Base-by-base conservation (phyloP, 129 eudicot species). In the Flaveria ramosissima region DNA sequence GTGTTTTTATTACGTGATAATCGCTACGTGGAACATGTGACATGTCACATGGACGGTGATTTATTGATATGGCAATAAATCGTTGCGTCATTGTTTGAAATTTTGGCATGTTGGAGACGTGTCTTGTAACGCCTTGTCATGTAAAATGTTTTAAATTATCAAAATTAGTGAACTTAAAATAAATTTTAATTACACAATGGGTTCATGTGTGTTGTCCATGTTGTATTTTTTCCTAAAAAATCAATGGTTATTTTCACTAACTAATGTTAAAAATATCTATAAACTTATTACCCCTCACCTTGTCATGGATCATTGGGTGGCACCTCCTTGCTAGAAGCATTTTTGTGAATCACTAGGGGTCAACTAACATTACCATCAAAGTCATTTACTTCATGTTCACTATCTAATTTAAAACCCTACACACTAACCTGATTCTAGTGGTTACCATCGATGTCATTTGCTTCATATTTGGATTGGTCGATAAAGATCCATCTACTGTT, bases 1-100 rank as follows among this genome's bases (percentile, higher is more conserved):
- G 2, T 48, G 51, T 52, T 76, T 76, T 75, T 30, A 32, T 65
- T 50, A 30, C 65, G 41, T 19, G 53, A 27, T 65, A 50, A 76
- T 39, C 36, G 55, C 66, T 66, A 76, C 66, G 67, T 66, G 73
- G 73, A 76, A 20, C 50, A 65, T 36, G 10, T 76, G 65, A 76
- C 4, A 24, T 23, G 70, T 59, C 70, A 67, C 13, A 75, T 75
- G 72, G 57, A 76, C 65, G 64, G 73, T 76, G 73, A 76, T 76
- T 65, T 76, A 64, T 50, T 65, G 24, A 10, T 19, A 65, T 32
- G 17, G 42, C 73, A 50, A 76, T 61, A 76, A 76, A 76, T 27
- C 11, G 24, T 52, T 30, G 68, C 42, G 72, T 51, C 68, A 64
- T 27, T 27, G 27, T 43, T 76, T 67, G 23, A 76, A 32, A 20